phyloP scores from a whole-genome alignment of 2,329 filamentous ascomycete genomes.

The Fusarium equiseti region DNA sequence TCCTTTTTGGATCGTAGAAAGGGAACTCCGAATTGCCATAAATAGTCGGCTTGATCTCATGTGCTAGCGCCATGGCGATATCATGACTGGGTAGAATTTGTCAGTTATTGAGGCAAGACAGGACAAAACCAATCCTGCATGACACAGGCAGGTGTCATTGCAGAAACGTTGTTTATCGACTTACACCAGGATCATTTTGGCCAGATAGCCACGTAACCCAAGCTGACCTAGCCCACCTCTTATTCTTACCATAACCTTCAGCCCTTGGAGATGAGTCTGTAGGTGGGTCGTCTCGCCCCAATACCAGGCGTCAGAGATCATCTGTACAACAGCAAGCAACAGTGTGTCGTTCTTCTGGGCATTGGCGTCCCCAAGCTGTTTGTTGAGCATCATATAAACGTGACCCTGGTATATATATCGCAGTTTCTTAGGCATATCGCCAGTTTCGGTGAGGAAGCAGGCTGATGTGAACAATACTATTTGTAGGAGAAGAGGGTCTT shows the following conservation, averaged over 20 bases:
- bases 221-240: slow-evolving; percentile 61
- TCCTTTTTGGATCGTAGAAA: slow-evolving; percentile 54
- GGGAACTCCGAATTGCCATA: slow-evolving; percentile 57
- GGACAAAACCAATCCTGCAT: neutral
- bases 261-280: slow-evolving; percentile 59
- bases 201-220: slow-evolving; percentile 60
- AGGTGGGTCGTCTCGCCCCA: slow-evolving; percentile 62
- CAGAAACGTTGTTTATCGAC: slow-evolving; percentile 31
- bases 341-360: slow-evolving; percentile 59
- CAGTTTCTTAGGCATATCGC: slow-evolving; percentile 59
- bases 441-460: slow-evolving; percentile 64
- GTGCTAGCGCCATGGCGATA: slow-evolving; percentile 61
- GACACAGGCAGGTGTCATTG: neutral
- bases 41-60: slow-evolving; percentile 59
- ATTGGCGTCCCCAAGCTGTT: slow-evolving; percentile 55
- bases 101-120: neutral
- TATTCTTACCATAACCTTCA: slow-evolving; percentile 61
- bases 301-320: slow-evolving; percentile 66
- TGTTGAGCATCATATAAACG: slow-evolving; percentile 61
- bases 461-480: slow-evolving; percentile 64
- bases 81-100: slow-evolving; percentile 56
- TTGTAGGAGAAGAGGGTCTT: slow-evolving; percentile 63
- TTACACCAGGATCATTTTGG: slow-evolving; percentile 63
- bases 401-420: slow-evolving; percentile 58
- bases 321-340: slow-evolving; percentile 62